Evolutionary conservation across 441 rosid genomes (phyloP).

Genomic region (Corymbia citriodora): DNA sequence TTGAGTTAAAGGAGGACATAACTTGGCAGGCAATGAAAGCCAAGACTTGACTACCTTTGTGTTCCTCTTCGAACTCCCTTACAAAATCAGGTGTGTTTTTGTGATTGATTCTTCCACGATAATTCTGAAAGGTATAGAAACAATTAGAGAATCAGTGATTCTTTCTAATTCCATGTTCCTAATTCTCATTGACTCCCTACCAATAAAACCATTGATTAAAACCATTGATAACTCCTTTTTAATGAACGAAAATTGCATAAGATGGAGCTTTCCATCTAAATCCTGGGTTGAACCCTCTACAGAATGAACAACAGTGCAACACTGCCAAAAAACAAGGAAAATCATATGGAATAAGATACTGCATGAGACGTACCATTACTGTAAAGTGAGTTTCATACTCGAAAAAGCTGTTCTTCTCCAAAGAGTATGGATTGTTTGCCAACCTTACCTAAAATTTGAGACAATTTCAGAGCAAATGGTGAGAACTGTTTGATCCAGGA

Average conservation of each 20-base stretch:
- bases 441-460: conserved; percentile 62
- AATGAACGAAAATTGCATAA: background rate
- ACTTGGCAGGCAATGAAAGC: background rate
- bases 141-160: background rate
- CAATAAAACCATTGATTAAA: background rate
- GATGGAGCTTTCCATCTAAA: background rate
- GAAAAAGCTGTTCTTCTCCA: conserved; percentile 70
- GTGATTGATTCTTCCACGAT: conserved; percentile 74
- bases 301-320: background rate
- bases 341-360: background rate
- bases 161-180: background rate
- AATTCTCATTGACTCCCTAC: background rate
- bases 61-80: conserved; percentile 76
- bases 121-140: conserved; percentile 53
- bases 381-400: conserved; percentile 99
- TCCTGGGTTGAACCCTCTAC: background rate
- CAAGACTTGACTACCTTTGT: conserved; percentile 43
- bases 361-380: conserved; percentile 63
- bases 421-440: conserved; percentile 80
- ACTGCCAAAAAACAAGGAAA: background rate
- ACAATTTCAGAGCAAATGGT: background rate
- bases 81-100: conserved; percentile 78
- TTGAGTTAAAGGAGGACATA: background rate
- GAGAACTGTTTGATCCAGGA: background rate
- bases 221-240: background rate